Conservation (phyloP, 75 land plant species). For the Ceratopteris richardii region DNA sequence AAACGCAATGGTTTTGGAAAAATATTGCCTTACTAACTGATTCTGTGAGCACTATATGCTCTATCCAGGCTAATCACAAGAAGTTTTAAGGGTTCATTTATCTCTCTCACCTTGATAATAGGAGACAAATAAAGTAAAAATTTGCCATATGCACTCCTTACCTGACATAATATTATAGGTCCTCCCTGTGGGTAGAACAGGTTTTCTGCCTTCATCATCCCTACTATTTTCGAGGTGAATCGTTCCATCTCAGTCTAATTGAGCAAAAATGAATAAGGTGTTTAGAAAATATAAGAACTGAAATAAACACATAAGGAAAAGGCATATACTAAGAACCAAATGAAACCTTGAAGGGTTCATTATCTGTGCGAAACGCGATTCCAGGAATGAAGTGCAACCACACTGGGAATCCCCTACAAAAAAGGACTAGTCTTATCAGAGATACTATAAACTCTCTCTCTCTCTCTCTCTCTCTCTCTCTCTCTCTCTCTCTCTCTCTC, state of each 20-base stretch:
- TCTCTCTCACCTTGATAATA: too few relatives aligned
- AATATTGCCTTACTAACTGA: too few relatives aligned
- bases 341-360: slow-evolving; percentile 60
- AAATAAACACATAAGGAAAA: too few relatives aligned
- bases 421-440: neutral
- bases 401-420: slow-evolving; percentile 50
- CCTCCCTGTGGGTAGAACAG: slow-evolving; percentile 86
- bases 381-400: slow-evolving; percentile 67
- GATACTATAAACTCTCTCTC: neutral
- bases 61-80: too few relatives aligned
- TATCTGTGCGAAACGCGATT: slow-evolving; percentile 58
- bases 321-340: too few relatives aligned
- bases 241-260: slow-evolving; percentile 56
- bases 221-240: slow-evolving; percentile 53
- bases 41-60: too few relatives aligned
- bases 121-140: too few relatives aligned
- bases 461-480: slow-evolving; percentile 8
- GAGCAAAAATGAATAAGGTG: too few relatives aligned
- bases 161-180: slow-evolving; percentile 83
- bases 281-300: too few relatives aligned
- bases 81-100: too few relatives aligned
- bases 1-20: too few relatives aligned
- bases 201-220: slow-evolving; percentile 60
- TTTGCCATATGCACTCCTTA: too few relatives aligned
- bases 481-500: slow-evolving; percentile 8